Base-by-base conservation (phyloP, 2,329 filamentous ascomycete genomes). In the Claviceps africana region DNA sequence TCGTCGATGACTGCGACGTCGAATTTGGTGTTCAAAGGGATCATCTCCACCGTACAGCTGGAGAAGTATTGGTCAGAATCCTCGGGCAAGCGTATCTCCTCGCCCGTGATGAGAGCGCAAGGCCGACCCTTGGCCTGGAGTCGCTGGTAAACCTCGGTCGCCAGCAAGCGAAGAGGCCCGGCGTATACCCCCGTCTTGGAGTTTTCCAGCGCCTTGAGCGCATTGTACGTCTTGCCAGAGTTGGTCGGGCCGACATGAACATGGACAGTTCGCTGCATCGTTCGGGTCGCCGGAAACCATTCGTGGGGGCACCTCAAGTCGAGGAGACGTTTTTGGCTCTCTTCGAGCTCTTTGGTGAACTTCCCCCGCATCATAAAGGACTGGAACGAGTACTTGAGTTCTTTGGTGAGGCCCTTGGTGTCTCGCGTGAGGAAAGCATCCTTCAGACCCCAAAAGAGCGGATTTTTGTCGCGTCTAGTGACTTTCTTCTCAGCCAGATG, bases 1-100 rank as follows among this genome's bases (percentile, higher is more conserved):
- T 98, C 93, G 63, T 98, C 93, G 56, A 98, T 91, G 58, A 98
- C 91, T 1, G 88, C 91, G 37, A 98, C 90, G 43, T 97, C 91
- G 31, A 87, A 81, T 2, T 66, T 64, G 4, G 68, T 58, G 59
- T 70, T 76, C n/a, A 74, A 63, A 1, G 77, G 77, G 8, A 76
- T 69, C 78, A 98, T 98, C 66, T 98, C 93, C 3, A 98, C 93
- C 0, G 93, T 98, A 63, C 93, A 96, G 63, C 88, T 91, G 53
- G 77, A 78, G 62, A 95, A 83, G 55, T 75, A 75, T 4, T 69
- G 68, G 50, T 82, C 72, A 1, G 71, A 69, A 10, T 76, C 70
- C 47, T 81, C 72, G 0, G 87, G 82, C 9, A 86, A 69, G 50
- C 86, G 81, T 54, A 88, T 79, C 64, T 98, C 93, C 63, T 98